Evolutionary conservation across 2,329 filamentous ascomycete genomes (phyloP), one percentile per base, ranked within the genome.

Genomic region (Talaromyces verruculosus): DNA sequence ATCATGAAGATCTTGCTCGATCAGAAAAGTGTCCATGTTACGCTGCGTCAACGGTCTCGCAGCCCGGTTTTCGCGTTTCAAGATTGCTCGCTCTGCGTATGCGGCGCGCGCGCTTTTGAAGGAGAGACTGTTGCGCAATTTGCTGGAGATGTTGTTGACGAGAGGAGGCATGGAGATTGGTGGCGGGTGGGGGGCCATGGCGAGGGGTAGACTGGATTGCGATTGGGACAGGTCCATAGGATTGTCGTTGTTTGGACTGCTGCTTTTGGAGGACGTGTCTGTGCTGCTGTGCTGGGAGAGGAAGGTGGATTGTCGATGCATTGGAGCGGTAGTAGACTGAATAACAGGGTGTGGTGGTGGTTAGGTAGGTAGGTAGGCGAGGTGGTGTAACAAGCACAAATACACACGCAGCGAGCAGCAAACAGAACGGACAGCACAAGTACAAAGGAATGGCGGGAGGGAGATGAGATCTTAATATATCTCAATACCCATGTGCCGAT

Each of bases 1-100:
- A 85, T 89, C 76, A 15, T 72, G 68, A 37, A 71, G 71, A 68
- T 73, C 69, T 67, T 78, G 76, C 28, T 74, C 71, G 1, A 72
- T 75, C 61, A 77, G 71, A 17, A 79, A 72, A 2, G 69, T 76
- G 55, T 78, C 74, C 63, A 79, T 68, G 65, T 79, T 79, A 53
- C 76, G 71, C 60, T 76, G 71, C 0, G 77, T 79, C 66, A 79
- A 63, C 19, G 76, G 77, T 5, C 71, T 70, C 62, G 76, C 77
- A 69, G 71, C 73, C 53, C 72, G 71, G 61, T 75, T 78, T 67
- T 77, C 76, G 63, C 77, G 72, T 65, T 74, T 75, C 8, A 79
- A 69, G 8, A 76, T 65, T 65, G 78, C 73, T 39, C 72, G 71
- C 63, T 79, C 77, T 10, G 75, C 75, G 2, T 74, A 68, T 4